phyloP scores from a whole-genome alignment of 305 asterid genomes.

The Fraxinus albicans region DNA sequence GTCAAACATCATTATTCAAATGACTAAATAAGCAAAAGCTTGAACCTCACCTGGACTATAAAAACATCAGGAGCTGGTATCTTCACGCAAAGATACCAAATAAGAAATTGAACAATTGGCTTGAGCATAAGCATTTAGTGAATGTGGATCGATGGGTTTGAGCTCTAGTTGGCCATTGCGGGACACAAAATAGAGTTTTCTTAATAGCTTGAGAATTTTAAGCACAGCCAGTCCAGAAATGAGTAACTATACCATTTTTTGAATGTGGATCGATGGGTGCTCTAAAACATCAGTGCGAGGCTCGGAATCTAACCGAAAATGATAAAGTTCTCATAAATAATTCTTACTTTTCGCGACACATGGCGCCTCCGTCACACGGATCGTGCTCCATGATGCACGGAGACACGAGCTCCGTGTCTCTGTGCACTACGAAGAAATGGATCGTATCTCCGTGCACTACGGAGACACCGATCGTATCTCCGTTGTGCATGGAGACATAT shows the following conservation, averaged over 20 bases:
- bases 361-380: no score
- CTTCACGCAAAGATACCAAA: slow-evolving; percentile 78
- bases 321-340: neutral
- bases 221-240: slow-evolving; percentile 19
- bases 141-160: slow-evolving; percentile 5
- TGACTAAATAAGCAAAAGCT: neutral
- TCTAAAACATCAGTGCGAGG: slow-evolving; percentile 71
- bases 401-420: no score
- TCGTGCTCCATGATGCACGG: no score
- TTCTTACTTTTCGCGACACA: no score
- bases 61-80: slow-evolving; percentile 87
- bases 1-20: neutral
- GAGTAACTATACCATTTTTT: slow-evolving; percentile 62
- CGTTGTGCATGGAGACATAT: no score
- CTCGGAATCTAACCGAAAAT: slow-evolving; percentile 65
- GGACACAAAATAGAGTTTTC: slow-evolving; percentile 20
- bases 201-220: slow-evolving; percentile 19
- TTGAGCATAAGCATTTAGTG: slow-evolving; percentile 54
- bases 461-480: no score
- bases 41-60: slow-evolving; percentile 75
- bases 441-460: no score
- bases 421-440: no score
- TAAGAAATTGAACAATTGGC: slow-evolving; percentile 71
- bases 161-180: slow-evolving; percentile 71
- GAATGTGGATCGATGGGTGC: slow-evolving; percentile 69